Percentiles rank a stretch among this genome's conserved stretches.
Evolutionary conservation across 1,284 basidiomycete species (phyloP).

Genomic region (Sanghuangporus weigelae): DNA sequence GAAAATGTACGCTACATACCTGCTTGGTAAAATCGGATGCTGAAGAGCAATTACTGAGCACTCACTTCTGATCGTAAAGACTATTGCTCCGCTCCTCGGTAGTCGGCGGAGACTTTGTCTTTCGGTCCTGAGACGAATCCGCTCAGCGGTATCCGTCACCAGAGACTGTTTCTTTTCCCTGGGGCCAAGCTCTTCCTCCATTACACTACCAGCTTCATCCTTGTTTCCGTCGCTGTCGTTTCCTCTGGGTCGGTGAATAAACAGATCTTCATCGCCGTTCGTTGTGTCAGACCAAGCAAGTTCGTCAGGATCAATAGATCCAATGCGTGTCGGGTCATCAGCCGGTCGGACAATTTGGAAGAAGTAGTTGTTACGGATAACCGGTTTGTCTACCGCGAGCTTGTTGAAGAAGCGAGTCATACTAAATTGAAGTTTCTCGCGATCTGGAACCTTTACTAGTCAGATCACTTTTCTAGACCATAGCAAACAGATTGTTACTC

Average conservation of each 20-base stretch:
- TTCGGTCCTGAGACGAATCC: slow-evolving; percentile 60
- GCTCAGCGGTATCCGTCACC: slow-evolving; percentile 33
- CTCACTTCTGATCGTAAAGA: slow-evolving; percentile 66
- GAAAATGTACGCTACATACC: slow-evolving; percentile 26
- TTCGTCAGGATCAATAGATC: slow-evolving; percentile 51
- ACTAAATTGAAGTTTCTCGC: slow-evolving; percentile 58
- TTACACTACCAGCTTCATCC: background rate
- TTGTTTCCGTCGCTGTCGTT: slow-evolving; percentile 25
- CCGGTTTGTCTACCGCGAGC: slow-evolving; percentile 61
- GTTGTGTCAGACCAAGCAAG: slow-evolving; percentile 62
- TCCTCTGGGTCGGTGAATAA: slow-evolving; percentile 29
- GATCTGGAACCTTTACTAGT: slow-evolving; percentile 35
- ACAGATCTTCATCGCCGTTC: slow-evolving; percentile 60
- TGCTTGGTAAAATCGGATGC: background rate
- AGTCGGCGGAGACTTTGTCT: slow-evolving; percentile 70
- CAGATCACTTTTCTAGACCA: background rate
- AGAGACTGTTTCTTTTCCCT: background rate
- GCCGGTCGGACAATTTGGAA: slow-evolving; percentile 48
- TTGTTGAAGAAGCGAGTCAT: slow-evolving; percentile 69
- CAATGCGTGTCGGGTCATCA: slow-evolving; percentile 15
- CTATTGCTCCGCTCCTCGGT: slow-evolving; percentile 58
- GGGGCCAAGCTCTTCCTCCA: background rate
- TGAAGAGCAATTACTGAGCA: background rate
- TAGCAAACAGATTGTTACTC: slow-evolving; percentile 23
- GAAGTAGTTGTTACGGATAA: slow-evolving; percentile 69